phyloP scores from a whole-genome alignment of 2,329 filamentous ascomycete species.

The Trichophyton benhamiae region DNA sequence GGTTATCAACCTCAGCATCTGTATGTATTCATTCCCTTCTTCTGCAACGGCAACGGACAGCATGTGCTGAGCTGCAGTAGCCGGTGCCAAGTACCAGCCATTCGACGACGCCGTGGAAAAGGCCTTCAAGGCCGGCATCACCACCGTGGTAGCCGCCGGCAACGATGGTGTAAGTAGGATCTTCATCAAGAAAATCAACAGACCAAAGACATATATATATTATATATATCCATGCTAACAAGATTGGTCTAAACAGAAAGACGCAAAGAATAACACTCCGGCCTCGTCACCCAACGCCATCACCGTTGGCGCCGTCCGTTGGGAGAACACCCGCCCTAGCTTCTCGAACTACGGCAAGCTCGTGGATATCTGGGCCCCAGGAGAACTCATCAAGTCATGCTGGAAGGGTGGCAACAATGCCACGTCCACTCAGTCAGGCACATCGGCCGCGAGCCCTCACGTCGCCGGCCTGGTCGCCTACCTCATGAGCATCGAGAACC shows the following conservation, averaged over 20 bases:
- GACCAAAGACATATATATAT: neutral
- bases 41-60: neutral
- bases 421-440: slow-evolving; percentile 32
- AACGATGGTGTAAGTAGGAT: slow-evolving; percentile 8
- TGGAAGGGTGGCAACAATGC: slow-evolving; percentile 34
- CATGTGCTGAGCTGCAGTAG: neutral
- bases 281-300: slow-evolving; percentile 28
- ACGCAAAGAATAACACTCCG: slow-evolving; percentile 26
- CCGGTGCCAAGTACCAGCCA: slow-evolving; percentile 6
- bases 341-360: slow-evolving; percentile 36
- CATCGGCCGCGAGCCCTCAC: slow-evolving; percentile 29
- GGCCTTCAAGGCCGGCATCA: slow-evolving; percentile 9
- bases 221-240: neutral
- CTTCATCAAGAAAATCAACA: neutral
- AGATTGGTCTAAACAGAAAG: neutral
- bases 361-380: slow-evolving; percentile 47
- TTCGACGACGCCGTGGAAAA: slow-evolving; percentile 9
- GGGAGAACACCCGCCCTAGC: slow-evolving; percentile 21
- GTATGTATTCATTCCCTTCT: slow-evolving; percentile 3
- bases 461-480: slow-evolving; percentile 45
- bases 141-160: slow-evolving; percentile 8
- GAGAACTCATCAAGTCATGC: slow-evolving; percentile 39
- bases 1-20: slow-evolving; percentile 10
- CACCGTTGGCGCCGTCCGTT: slow-evolving; percentile 29
- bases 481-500: slow-evolving; percentile 22